Evolutionary conservation across 1,284 basidiomycete species (phyloP), one percentile per base, ranked within the genome.

Genomic region (Leccinum solheimii): DNA sequence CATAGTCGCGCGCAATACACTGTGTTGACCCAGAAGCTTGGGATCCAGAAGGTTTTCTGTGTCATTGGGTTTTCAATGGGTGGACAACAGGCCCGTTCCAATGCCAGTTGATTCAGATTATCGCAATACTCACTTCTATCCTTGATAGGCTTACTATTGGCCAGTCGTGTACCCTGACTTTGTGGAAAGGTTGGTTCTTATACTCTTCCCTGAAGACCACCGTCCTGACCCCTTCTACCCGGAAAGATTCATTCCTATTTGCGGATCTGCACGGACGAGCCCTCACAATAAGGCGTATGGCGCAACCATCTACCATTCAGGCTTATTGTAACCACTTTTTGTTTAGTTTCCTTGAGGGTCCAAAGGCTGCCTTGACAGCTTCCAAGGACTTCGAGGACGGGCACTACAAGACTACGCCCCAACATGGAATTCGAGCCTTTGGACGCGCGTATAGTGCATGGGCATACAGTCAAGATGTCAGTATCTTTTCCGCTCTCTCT

Each of bases 221-320:
- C 10, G 26, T 21, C 30, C 51, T 59, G 36, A 61, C 23, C 16
- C 23, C 30, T 51, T 5, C 14, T 16, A 48, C 72, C 16, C 43
- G 51, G n/a, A 26, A 58, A 83, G 84, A 74, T 84, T 81, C 66
- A 73, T 86, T 53, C 67, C 71, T 27, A 77, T 86, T 38, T 86
- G 85, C 58, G 83, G 84, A 23, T 86, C 85, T 10, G 86, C 85
- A 7, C 80, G 83, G 56, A 86, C 85, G 3, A 86, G 84, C 67
- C 81, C 79, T 21, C 85, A 87, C 67, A 87, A 86, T 67, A 76
- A 80, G 75, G 84, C 83, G 85, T 83, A 59, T n/a, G 76, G 63
- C 16, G 36, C 30, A 34, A 63, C 19, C 38, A 7, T 51, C 23
- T 11, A 11, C 27, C 26, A 45, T 52, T 34, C 0, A 38, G 13